A percentile compares a stretch with the other conserved stretches of the same genome.
These are phyloP conservation scores for Fistulifera solaris DNA, from an alignment of 108 stramenopile species.

Conservation along the genomic window DNA sequence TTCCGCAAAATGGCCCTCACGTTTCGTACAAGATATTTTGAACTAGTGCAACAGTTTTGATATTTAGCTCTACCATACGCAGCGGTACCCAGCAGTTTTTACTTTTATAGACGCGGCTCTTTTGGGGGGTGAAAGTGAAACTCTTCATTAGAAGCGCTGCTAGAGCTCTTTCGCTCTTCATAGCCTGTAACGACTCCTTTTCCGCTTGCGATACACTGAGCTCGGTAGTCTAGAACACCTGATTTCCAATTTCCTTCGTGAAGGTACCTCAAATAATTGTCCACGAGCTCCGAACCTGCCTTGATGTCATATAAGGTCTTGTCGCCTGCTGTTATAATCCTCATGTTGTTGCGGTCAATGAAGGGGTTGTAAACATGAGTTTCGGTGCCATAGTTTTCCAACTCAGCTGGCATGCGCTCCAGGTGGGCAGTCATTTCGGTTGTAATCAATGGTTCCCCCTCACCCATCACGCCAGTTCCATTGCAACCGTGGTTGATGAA, in stretches of 20 bases:
- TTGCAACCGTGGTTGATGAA: conserved; percentile 16
- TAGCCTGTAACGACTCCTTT: not conserved
- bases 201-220: conserved; percentile 2
- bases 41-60: too few relatives aligned
- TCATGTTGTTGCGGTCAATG: not conserved
- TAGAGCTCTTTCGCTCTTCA: not conserved
- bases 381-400: not conserved
- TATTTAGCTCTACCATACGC: too few relatives aligned
- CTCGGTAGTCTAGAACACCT: not conserved
- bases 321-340: not conserved
- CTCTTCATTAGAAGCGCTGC: too few relatives aligned
- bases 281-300: not conserved
- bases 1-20: too few relatives aligned
- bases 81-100: too few relatives aligned
- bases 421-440: conserved; percentile 6
- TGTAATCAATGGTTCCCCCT: not conserved
- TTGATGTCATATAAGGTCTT: not conserved
- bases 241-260: conserved; percentile 2
- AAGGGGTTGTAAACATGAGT: not conserved
- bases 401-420: not conserved
- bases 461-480: conserved; percentile 6
- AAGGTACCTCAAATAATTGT: conserved; percentile 7
- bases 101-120: too few relatives aligned
- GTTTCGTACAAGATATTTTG: too few relatives aligned
- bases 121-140: too few relatives aligned